Conservation (phyloP, 106 monocot genomes). For the Apostasia shenzhenica region DNA sequence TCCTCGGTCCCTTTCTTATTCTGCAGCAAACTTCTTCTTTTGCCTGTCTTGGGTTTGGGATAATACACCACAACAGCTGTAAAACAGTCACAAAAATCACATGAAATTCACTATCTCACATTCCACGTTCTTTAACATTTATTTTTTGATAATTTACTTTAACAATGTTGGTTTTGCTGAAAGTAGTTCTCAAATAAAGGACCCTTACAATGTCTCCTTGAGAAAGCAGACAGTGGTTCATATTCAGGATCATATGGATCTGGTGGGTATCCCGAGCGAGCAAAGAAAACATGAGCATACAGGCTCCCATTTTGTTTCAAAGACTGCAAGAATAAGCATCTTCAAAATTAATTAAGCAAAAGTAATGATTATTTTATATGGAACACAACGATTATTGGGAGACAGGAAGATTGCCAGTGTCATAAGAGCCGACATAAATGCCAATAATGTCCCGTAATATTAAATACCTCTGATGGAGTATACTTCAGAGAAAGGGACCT, state of each 20-base stretch:
- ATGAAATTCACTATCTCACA: no score
- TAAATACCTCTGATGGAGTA: conserved; percentile 78
- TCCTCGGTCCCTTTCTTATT: conserved; percentile 32
- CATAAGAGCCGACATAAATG: no score
- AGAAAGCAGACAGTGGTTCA: conserved; percentile 59
- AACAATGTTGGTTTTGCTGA: no score
- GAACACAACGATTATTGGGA: no score
- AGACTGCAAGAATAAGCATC: conserved; percentile 25
- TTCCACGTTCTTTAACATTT: no score
- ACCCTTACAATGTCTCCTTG: conserved; percentile 65
- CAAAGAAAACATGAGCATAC: conserved; percentile 97
- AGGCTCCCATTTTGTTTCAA: conserved; percentile 86
- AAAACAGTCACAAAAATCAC: conserved; percentile 3
- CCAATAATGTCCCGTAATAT: neutral
- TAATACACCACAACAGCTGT: conserved; percentile 80
- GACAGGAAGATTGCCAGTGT: no score
- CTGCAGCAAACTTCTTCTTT: conserved; percentile 72
- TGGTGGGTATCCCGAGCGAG: conserved; percentile 79
- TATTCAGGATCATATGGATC: conserved; percentile 92
- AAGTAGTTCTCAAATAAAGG: neutral
- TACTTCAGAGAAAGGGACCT: conserved; percentile 55
- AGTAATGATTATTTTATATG: neutral
- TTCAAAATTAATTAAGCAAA: conserved; percentile 4
- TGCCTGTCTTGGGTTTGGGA: conserved; percentile 69
- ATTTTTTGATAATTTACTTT: no score